Evolutionary conservation across 2,329 filamentous ascomycete species (phyloP), one percentile per base, ranked within the genome.

Genomic region (Xylariaceae sp.): DNA sequence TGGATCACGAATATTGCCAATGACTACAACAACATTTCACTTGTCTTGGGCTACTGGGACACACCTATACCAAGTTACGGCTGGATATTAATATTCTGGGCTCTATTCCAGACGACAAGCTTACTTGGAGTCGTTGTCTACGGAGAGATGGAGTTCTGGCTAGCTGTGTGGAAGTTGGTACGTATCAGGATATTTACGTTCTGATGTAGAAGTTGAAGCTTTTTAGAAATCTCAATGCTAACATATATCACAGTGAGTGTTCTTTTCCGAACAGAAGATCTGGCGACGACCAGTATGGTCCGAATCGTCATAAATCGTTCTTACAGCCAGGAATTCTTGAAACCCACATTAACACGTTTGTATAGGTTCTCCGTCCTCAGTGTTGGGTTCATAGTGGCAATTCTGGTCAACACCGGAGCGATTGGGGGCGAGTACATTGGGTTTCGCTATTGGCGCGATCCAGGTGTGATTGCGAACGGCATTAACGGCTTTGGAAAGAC

Each of bases 61-160:
- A 66, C 72, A 27, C 63, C 63, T 1, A 65, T 75, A 1, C 73
- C 73, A 1, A 63, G 67, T 42, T 76, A 70, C 58, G 73, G 62
- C 3, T 76, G 72, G 72, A 71, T 75, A 17, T 51, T 76, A 6
- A 68, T 76, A 6, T 75, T 70, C 55, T 75, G 70, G 70, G 65
- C 66, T 4, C 57, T 74, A 9, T 76, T 74, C 48, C 66, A 73
- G 45, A 58, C 54, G 3, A 58, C 74, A 6, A 71, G 68, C 1
- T 65, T 74, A 2, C 52, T 66, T 1, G 63, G 62, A 3, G 53
- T 65, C 6, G 62, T 63, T 6, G 54, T 64, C 14, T 65, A 64
- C 39, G 63, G 62, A 2, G 63, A 66, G 49, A 65, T 65, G 62
- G 62, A 65, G 49, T 64, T 64, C 45, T 65, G 58, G 51, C 58